phyloP scores from a whole-genome alignment of 805 yeast genomes.

The Starmerella powellii region DNA sequence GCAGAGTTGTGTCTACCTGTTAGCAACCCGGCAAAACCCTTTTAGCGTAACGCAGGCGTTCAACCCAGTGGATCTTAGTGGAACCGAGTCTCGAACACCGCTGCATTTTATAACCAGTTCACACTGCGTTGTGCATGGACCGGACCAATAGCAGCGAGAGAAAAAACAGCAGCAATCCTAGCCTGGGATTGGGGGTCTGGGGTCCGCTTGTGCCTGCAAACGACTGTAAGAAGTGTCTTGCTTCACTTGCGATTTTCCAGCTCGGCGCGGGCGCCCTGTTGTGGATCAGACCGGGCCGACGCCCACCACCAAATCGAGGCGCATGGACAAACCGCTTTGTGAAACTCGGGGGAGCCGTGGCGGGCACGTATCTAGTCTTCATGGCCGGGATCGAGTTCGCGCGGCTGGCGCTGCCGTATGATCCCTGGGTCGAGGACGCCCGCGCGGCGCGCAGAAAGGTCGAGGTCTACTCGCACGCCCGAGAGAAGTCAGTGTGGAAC shows the following conservation, averaged over 20 bases:
- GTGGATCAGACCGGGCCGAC: conserved; percentile 20
- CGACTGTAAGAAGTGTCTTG: conserved; percentile 46
- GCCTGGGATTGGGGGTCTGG: conserved; percentile 49
- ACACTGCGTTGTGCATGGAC: neutral
- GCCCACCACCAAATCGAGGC: conserved; percentile 15
- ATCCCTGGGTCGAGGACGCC: conserved; percentile 69
- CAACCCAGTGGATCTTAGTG: too few species aligned
- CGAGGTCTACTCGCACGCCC: neutral
- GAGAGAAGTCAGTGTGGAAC: neutral
- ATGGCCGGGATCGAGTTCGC: conserved; percentile 46
- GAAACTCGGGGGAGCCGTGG: conserved; percentile 27
- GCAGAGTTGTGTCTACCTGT: too few species aligned
- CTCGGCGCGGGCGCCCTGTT: conserved; percentile 36
- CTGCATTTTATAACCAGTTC: neutral
- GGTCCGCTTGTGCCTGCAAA: conserved; percentile 67
- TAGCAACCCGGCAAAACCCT: too few species aligned
- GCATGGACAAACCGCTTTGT: conserved; percentile 26
- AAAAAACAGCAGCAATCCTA: conserved; percentile 34
- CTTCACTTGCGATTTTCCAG: conserved; percentile 43
- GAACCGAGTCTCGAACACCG: too few species aligned
- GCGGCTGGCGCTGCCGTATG: conserved; percentile 36
- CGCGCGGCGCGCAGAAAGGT: conserved; percentile 36
- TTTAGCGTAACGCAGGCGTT: too few species aligned
- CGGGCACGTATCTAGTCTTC: conserved; percentile 41
- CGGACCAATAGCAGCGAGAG: neutral